These are phyloP conservation scores for Raddia distichophylla DNA, from an alignment of 176 grass and related monocot species.

Conservation along the genomic window DNA sequence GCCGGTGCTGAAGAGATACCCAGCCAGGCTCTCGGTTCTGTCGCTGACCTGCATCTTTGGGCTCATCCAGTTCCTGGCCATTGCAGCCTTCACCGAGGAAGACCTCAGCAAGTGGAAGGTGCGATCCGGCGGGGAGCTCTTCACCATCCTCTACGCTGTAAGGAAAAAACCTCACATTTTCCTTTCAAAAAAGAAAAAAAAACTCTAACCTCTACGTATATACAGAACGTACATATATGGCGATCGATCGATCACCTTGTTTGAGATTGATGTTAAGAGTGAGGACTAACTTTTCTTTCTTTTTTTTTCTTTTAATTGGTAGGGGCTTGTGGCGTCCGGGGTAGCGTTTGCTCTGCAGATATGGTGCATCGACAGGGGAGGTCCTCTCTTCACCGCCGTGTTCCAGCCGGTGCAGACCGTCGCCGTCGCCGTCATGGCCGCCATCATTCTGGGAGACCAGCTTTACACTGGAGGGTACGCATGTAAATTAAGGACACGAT, in stretches of 20 bases:
- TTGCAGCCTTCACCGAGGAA: slow-evolving; percentile 75
- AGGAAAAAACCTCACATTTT: neutral
- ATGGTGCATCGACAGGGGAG: slow-evolving; percentile 97
- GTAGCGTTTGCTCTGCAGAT: slow-evolving; percentile 83
- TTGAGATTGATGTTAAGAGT: neutral
- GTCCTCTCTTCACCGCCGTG: slow-evolving; percentile 83
- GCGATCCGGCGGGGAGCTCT: slow-evolving; percentile 67
- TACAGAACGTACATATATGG: no score
- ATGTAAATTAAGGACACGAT: neutral
- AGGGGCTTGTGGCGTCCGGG: slow-evolving; percentile 87
- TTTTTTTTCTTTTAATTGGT: neutral
- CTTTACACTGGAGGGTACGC: slow-evolving; percentile 86
- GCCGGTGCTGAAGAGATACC: slow-evolving; percentile 82
- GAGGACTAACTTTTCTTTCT: slow-evolving; percentile 1
- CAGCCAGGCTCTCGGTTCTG: slow-evolving; percentile 78
- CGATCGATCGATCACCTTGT: neutral
- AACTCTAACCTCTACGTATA: no score
- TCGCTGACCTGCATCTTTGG: slow-evolving; percentile 80
- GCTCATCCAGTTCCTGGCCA: slow-evolving; percentile 76
- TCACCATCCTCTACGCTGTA: slow-evolving; percentile 94
- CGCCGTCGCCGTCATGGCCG: slow-evolving; percentile 85
- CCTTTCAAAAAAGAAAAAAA: no score
- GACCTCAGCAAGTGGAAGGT: slow-evolving; percentile 85
- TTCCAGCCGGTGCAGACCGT: slow-evolving; percentile 97
- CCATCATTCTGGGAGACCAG: slow-evolving; percentile 76